Evolutionary conservation across 192 early-diverging fungal genomes (phyloP).

Genomic region (Cladochytrium replicatum): DNA sequence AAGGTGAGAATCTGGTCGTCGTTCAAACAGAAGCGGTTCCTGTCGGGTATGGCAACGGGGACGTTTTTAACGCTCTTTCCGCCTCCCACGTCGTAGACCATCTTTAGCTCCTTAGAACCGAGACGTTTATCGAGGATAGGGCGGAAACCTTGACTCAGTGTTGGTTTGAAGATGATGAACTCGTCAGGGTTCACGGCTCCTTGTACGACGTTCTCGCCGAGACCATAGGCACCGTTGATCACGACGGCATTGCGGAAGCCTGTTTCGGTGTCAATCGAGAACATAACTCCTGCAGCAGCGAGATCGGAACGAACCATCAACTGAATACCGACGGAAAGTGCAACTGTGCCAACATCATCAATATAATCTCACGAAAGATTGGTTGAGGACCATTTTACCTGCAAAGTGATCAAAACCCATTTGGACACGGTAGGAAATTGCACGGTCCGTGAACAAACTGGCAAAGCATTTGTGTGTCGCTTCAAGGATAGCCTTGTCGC

Average conservation of each 20-base stretch:
- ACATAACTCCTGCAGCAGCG: conserved; percentile 11
- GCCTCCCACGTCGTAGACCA: conserved; percentile 4
- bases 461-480: conserved; percentile 36
- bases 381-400: too few relatives aligned
- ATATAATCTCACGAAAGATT: conserved; percentile 1
- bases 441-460: conserved; percentile 37
- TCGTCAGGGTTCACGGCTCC: conserved; percentile 40
- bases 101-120: conserved; percentile 4
- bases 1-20: conserved; percentile 1
- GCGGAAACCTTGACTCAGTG: neutral
- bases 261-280: conserved; percentile 29
- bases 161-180: conserved; percentile 22
- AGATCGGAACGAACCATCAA: conserved; percentile 28
- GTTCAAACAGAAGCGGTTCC: neutral
- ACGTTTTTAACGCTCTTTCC: conserved; percentile 5
- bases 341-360: conserved; percentile 17
- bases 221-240: conserved; percentile 33
- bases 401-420: conserved; percentile 30
- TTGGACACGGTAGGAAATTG: conserved; percentile 36
- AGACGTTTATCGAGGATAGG: conserved; percentile 8
- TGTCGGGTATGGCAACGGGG: neutral
- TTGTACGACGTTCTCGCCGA: conserved; percentile 39
- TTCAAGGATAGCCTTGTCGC: conserved; percentile 24
- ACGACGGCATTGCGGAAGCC: conserved; percentile 20
- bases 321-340: conserved; percentile 37